Conservation (phyloP, 495 filamentous ascomycete genomes). For the Letharia columbiana region DNA sequence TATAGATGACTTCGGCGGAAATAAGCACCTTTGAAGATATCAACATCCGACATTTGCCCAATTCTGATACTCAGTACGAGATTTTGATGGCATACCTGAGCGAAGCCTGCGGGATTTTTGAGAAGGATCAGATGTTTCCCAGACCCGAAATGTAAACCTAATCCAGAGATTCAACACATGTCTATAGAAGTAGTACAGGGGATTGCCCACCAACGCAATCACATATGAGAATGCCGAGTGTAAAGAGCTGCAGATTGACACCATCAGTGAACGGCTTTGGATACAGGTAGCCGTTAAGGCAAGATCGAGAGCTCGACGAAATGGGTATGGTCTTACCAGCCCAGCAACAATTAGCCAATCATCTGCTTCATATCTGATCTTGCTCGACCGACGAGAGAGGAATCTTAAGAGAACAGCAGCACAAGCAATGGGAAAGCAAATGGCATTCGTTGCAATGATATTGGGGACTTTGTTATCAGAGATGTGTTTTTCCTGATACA, state of each 20-base stretch:
- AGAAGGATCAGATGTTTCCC: conserved; percentile 10
- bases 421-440: not conserved
- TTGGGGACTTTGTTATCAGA: not conserved
- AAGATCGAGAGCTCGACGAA: not conserved
- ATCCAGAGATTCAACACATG: too few species aligned
- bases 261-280: not conserved
- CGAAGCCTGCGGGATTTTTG: not conserved
- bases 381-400: not conserved
- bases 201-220: not conserved
- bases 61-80: not conserved
- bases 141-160: not conserved
- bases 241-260: not conserved
- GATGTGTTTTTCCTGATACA: not conserved
- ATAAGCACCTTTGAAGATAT: conserved; percentile 1
- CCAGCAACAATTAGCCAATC: conserved; percentile 10
- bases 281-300: not conserved
- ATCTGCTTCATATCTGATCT: conserved; percentile 9
- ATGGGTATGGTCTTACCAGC: not conserved
- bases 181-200: too few species aligned
- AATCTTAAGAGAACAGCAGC: conserved; percentile 4
- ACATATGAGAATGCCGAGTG: not conserved
- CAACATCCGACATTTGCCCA: not conserved
- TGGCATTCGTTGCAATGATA: not conserved
- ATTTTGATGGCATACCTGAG: conserved; percentile 2
- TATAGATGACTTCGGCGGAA: conserved; percentile 12